Conservation (phyloP, 2,329 filamentous ascomycete species). For the Calonectria multiphialidica region DNA sequence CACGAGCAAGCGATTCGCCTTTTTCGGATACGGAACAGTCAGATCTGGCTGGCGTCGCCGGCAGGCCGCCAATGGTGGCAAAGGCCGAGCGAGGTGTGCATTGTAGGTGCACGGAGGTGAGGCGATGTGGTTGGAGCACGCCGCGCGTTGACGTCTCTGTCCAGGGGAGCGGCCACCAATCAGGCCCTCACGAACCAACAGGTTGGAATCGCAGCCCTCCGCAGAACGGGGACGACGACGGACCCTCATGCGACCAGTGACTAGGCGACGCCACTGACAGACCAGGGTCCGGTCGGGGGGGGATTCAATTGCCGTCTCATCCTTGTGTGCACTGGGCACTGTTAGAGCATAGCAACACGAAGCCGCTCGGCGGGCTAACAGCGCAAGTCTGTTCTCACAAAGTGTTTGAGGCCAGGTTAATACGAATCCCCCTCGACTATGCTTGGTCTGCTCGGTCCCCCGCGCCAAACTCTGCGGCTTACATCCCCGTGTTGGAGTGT, state of each 20-base stretch:
- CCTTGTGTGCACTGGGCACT: constrained; percentile 14
- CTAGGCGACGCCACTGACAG: constrained; percentile 30
- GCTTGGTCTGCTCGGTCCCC: constrained; percentile 21
- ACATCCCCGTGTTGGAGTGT: constrained; percentile 31
- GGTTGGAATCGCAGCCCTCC: constrained; percentile 36
- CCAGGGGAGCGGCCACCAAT: constrained; percentile 43
- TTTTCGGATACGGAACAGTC: constrained; percentile 5
- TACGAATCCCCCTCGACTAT: constrained; percentile 14
- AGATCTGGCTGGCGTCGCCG: constrained; percentile 36
- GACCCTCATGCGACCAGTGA: constrained; percentile 31
- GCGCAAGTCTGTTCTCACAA: constrained; percentile 4
- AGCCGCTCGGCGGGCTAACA: constrained; percentile 3
- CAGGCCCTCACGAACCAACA: constrained; percentile 40
- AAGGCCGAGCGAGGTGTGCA: constrained; percentile 36
- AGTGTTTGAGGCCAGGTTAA: constrained; percentile 16
- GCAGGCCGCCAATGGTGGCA: constrained; percentile 43
- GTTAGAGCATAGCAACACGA: background rate
- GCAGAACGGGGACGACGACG: constrained; percentile 33
- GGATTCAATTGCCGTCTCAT: constrained; percentile 24
- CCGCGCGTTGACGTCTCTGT: constrained; percentile 31
- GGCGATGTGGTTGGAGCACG: constrained; percentile 28
- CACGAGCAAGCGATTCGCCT: constrained; percentile 26
- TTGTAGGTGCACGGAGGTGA: constrained; percentile 24
- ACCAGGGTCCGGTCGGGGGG: constrained; percentile 4
- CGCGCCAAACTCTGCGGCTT: constrained; percentile 31